These are phyloP conservation scores for Cytidiella melzeri DNA, from an alignment of 768 basidiomycete genomes.

Conservation along the genomic window DNA sequence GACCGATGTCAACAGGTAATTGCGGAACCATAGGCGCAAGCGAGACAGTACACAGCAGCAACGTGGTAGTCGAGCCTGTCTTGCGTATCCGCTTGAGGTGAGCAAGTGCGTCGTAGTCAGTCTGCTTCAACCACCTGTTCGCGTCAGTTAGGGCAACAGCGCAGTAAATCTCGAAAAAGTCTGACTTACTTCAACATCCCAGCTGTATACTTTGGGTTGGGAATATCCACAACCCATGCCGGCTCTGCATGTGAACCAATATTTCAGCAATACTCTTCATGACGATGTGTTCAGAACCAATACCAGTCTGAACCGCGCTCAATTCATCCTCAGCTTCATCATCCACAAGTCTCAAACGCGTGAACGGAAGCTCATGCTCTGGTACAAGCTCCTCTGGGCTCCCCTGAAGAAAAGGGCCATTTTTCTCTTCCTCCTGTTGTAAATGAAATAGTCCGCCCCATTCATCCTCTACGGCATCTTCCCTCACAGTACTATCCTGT, in stretches of 20 bases:
- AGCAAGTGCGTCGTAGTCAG: conserved; percentile 54
- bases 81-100: conserved; percentile 79
- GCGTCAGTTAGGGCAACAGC: not conserved
- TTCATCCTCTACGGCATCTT: conserved; percentile 31
- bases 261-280: too few species aligned
- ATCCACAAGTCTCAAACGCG: conserved; percentile 48
- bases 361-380: conserved; percentile 63
- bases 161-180: not conserved
- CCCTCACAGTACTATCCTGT: not conserved
- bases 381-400: conserved; percentile 42
- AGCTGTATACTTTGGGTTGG: conserved; percentile 51
- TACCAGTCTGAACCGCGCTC: conserved; percentile 51
- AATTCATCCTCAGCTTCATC: conserved; percentile 56
- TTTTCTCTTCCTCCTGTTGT: conserved; percentile 8
- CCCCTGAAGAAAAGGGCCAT: conserved; percentile 30
- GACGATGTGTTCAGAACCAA: conserved; percentile 12
- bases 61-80: conserved; percentile 36
- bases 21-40: conserved; percentile 31
- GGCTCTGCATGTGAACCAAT: conserved; percentile 37
- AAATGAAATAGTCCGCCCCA: conserved; percentile 38
- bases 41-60: conserved; percentile 44
- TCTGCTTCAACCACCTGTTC: conserved; percentile 63
- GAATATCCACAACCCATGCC: conserved; percentile 76
- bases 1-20: conserved; percentile 43
- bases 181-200: conserved; percentile 51